Percentiles rank a stretch among this genome's conserved stretches.
phyloP scores from a whole-genome alignment of 2,329 filamentous ascomycete genomes.

The Fusarium veterinarium region DNA sequence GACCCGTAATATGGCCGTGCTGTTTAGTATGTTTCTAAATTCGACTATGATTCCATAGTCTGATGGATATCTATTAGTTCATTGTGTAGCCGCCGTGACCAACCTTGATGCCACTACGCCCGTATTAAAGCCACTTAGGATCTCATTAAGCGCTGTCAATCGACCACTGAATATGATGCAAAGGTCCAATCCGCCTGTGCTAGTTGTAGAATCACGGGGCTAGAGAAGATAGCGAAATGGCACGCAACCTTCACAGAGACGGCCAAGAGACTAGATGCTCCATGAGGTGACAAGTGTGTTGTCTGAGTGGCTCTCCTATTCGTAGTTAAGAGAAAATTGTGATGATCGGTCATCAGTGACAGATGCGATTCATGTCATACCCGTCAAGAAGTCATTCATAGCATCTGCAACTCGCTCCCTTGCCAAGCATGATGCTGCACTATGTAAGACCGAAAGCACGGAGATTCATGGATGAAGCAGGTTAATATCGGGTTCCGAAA shows the following conservation, averaged over 20 bases:
- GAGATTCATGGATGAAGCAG: not conserved
- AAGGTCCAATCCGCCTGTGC: not conserved
- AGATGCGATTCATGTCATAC: not conserved
- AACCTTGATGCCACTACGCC: not conserved
- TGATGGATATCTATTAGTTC: not conserved
- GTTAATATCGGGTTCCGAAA: not conserved
- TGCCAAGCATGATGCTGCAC: not conserved
- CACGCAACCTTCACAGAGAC: not conserved
- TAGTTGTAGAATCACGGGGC: not conserved
- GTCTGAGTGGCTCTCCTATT: not conserved
- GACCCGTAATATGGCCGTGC: not conserved
- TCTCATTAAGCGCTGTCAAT: not conserved
- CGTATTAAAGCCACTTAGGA: conserved; percentile 9
- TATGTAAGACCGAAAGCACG: not conserved
- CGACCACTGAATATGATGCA: not conserved
- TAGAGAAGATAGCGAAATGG: not conserved
- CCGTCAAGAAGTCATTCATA: not conserved
- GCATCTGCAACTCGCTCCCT: not conserved
- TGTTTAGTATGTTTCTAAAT: not conserved
- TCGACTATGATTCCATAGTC: not conserved
- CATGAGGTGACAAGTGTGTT: not conserved
- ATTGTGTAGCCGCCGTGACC: conserved; percentile 11
- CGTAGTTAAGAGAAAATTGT: not conserved
- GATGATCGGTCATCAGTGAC: not conserved
- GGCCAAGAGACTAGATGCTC: not conserved